Evolutionary conservation across 495 filamentous ascomycete species (phyloP).

Genomic region (Parathielavia appendiculata): DNA sequence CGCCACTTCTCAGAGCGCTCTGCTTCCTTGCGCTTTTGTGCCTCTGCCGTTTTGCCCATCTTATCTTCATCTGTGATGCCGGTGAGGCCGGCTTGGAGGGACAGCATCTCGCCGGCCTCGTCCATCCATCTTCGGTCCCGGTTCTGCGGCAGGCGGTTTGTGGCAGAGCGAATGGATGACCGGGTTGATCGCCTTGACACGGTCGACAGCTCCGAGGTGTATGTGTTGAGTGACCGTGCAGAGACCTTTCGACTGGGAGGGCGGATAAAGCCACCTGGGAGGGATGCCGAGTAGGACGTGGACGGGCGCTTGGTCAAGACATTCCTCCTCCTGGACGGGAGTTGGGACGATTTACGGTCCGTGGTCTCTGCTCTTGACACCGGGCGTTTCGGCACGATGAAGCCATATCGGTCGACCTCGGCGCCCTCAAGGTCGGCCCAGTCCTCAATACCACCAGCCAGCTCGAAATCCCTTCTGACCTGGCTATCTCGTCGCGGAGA

Average conservation of each 20-base stretch:
- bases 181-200: conserved; percentile 52
- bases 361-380: conserved; percentile 35
- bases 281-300: conserved; percentile 35
- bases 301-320: conserved; percentile 39
- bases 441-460: conserved; percentile 86
- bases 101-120: conserved; percentile 87
- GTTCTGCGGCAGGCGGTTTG: conserved; percentile 73
- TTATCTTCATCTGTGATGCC: conserved; percentile 57
- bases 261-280: conserved; percentile 30
- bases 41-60: conserved; percentile 51
- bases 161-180: conserved; percentile 55
- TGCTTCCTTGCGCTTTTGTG: conserved; percentile 71
- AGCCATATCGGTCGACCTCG: conserved; percentile 91
- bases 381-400: conserved; percentile 59
- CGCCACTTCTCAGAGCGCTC: conserved; percentile 89
- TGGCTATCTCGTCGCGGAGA: conserved; percentile 40
- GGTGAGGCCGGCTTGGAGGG: conserved; percentile 61
- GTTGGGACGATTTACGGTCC: conserved; percentile 29
- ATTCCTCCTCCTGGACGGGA: conserved; percentile 37
- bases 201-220: conserved; percentile 46
- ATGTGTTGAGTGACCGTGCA: conserved; percentile 49
- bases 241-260: conserved; percentile 47
- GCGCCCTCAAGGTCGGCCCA: conserved; percentile 87
- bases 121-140: conserved; percentile 68
- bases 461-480: conserved; percentile 34